Evolutionary conservation across 257 asterid genomes (phyloP).

Genomic region (Lithospermum erythrorhizon): DNA sequence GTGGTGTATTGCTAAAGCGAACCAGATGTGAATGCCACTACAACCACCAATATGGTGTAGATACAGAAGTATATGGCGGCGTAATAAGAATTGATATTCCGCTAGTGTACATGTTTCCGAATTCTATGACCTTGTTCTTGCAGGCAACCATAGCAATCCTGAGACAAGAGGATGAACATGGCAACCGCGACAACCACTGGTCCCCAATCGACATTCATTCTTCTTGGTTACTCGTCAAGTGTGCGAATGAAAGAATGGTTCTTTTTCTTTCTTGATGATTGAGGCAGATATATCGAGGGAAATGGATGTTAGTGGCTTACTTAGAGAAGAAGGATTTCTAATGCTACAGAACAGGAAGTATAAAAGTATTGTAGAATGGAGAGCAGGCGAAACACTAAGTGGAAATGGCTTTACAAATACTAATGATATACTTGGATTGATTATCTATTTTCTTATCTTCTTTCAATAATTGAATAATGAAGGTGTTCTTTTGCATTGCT

Average conservation of each 20-base stretch:
- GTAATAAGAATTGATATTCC: conserved; percentile 70
- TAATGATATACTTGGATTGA: conserved; percentile 14
- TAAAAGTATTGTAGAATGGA: conserved; percentile 30
- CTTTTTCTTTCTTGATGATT: background rate
- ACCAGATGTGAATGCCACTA: conserved; percentile 66
- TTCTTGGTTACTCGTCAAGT: background rate
- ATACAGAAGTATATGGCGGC: conserved; percentile 70
- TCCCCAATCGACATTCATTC: conserved; percentile 61
- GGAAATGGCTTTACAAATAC: conserved; percentile 45
- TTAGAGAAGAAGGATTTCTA: conserved; percentile 56
- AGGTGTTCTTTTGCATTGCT: conserved; percentile 16
- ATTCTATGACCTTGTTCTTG: conserved; percentile 63
- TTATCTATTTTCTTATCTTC: conserved; percentile 11
- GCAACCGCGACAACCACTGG: conserved; percentile 91
- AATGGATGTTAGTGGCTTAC: conserved; percentile 17
- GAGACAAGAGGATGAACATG: conserved; percentile 75
- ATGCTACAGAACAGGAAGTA: conserved; percentile 43
- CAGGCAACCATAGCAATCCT: conserved; percentile 73
- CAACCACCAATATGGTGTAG: conserved; percentile 72
- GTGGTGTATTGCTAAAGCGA: conserved; percentile 4
- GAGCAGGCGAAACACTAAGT: conserved; percentile 24
- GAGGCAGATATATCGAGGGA: conserved; percentile 1
- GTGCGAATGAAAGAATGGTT: background rate
- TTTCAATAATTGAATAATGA: conserved; percentile 24
- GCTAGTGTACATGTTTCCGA: conserved; percentile 91